phyloP scores from a whole-genome alignment of 1,284 basidiomycete species.

The Lignosus rhinocerotis region DNA sequence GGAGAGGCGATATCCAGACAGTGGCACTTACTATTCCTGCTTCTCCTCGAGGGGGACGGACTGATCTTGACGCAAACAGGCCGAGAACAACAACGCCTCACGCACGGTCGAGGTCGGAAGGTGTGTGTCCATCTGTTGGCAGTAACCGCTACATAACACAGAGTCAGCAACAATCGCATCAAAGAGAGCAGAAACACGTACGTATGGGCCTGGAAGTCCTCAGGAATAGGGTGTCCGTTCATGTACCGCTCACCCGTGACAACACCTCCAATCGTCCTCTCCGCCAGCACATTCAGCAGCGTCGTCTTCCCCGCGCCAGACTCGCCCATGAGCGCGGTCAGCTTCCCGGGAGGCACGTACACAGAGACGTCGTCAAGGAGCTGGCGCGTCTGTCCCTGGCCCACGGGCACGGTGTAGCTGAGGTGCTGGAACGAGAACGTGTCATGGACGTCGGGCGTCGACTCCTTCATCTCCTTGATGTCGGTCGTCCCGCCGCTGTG shows the following conservation, averaged over 20 bases:
- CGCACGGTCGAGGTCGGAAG: conserved; percentile 75
- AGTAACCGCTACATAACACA: conserved; percentile 55
- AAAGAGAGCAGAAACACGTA: conserved; percentile 14
- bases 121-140: conserved; percentile 82
- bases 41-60: conserved; percentile 72
- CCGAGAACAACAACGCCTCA: conserved; percentile 84
- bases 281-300: conserved; percentile 81
- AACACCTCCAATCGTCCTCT: conserved; percentile 79
- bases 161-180: conserved; percentile 8
- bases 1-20: neutral
- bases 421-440: conserved; percentile 68
- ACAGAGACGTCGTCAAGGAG: conserved; percentile 83
- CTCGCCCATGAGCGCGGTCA: conserved; percentile 80
- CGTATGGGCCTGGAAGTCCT: conserved; percentile 77
- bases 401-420: conserved; percentile 61
- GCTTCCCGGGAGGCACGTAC: conserved; percentile 79
- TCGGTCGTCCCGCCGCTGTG: conserved; percentile 6
- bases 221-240: conserved; percentile 70
- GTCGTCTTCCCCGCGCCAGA: conserved; percentile 85
- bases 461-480: conserved; percentile 20
- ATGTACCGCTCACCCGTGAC: conserved; percentile 79
- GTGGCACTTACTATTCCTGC: conserved; percentile 62
- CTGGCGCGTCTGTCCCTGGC: conserved; percentile 51
- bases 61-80: conserved; percentile 76
- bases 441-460: conserved; percentile 36